These are phyloP conservation scores for Neoboletus magnificus DNA, from an alignment of 768 basidiomycete genomes.

Conservation along the genomic window DNA sequence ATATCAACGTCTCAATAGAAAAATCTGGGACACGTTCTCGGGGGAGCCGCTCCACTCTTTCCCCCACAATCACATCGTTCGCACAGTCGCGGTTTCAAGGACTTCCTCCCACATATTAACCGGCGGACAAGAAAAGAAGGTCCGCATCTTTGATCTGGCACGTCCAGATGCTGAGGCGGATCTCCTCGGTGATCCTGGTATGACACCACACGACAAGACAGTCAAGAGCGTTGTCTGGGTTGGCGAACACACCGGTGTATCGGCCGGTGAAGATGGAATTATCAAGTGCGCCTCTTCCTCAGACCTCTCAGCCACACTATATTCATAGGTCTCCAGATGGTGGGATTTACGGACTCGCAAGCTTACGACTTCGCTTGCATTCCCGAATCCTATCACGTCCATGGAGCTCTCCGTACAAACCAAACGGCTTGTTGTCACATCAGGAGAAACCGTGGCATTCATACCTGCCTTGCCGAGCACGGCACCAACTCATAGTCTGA, in stretches of 20 bases:
- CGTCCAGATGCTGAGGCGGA: conserved; percentile 86
- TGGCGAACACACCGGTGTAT: conserved; percentile 81
- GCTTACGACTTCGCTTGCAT: conserved; percentile 65
- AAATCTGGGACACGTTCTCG: conserved; percentile 94
- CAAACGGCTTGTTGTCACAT: conserved; percentile 82
- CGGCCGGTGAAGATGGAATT: conserved; percentile 87
- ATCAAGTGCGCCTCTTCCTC: conserved; percentile 63
- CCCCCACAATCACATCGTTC: conserved; percentile 97
- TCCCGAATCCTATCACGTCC: conserved; percentile 81
- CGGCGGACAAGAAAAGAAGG: conserved; percentile 97
- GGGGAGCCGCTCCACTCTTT: conserved; percentile 92
- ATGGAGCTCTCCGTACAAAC: conserved; percentile 89
- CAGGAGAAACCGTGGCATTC: conserved; percentile 90
- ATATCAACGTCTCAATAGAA: conserved; percentile 46
- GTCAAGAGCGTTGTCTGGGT: conserved; percentile 95
- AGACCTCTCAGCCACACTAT: neutral
- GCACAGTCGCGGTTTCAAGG: conserved; percentile 86
- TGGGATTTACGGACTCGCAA: conserved; percentile 88
- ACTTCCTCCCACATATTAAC: conserved; percentile 68
- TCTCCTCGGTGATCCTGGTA: conserved; percentile 61
- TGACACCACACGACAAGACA: conserved; percentile 77
- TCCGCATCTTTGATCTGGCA: conserved; percentile 87
- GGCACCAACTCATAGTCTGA: conserved; percentile 68
- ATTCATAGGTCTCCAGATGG: conserved; percentile 58
- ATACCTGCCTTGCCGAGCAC: conserved; percentile 70